Base-by-base conservation (phyloP, 768 basidiomycete species). In the Hydnomerulius pinastri region DNA sequence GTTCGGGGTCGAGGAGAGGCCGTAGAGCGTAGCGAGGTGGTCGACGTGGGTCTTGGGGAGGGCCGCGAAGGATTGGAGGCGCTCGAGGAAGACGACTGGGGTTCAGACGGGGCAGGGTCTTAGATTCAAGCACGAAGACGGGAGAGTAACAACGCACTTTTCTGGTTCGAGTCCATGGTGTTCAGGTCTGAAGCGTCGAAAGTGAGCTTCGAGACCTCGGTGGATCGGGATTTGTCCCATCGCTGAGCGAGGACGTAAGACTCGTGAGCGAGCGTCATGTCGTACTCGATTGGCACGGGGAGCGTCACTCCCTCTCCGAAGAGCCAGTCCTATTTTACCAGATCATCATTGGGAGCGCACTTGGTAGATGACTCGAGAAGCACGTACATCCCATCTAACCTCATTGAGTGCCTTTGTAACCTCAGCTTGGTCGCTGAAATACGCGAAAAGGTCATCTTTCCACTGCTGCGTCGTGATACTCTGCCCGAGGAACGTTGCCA, bases 401-500 rank as follows among this genome's bases (percentile, higher is more conserved):
- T 71, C 79, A 53, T 91, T 76, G 28, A 96, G 74, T 2, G 75
- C 77, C 55, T 82, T 77, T 86, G 81, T 7, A 73, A 24, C 67
- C 0, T 77, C 80, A 23, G 82, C 82, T 51, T 87, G 64, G 45
- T 73, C 74, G 40, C 70, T 67, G 69, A 79, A 96, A 66, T 86
- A 94, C 6, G 58, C 72, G 60, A 86, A 90, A 11, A 96, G 70
- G 61, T 95, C 89, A 0, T 74, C 72, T 60, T 89, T 88, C 92
- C 92, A 96, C 56, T 92, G 77, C 24, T 82, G 73, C 0, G 92
- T 93, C 11, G 86, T 86, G 64, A 94, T 92, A 54, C 87, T 90
- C 67, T 84, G 80, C 6, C 91, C 88, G 59, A 82, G 84, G 69
- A 87, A 96, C 0, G 86, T 90, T 45, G 77, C 74, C 37, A 90